These are phyloP conservation scores for Blastosporella zonata DNA, from an alignment of 1,284 basidiomycete genomes.

Conservation along the genomic window DNA sequence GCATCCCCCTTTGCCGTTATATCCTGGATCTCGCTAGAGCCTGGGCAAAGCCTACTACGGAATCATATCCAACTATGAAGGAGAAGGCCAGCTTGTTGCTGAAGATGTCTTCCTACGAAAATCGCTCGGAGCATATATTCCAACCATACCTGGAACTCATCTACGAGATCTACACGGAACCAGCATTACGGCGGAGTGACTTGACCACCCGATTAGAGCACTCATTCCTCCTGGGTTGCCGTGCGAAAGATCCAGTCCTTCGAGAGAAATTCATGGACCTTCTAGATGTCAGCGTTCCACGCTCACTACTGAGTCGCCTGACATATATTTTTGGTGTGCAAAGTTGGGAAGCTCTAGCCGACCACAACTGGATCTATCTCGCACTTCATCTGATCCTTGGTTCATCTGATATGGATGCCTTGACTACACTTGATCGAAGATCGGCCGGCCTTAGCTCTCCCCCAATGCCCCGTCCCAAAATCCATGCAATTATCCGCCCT, in stretches of 20 bases:
- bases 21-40: constrained; percentile 85
- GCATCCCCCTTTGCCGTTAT: constrained; percentile 76
- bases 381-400: constrained; percentile 90
- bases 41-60: constrained; percentile 86
- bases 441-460: constrained; percentile 30
- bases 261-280: constrained; percentile 90
- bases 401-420: constrained; percentile 67
- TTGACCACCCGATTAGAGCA: constrained; percentile 92
- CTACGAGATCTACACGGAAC: constrained; percentile 92
- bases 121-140: constrained; percentile 72
- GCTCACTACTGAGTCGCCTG: constrained; percentile 78
- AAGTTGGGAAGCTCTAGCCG: constrained; percentile 93
- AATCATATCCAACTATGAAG: constrained; percentile 89
- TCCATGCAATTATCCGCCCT: constrained; percentile 67
- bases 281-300: constrained; percentile 86
- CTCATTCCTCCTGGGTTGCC: constrained; percentile 91
- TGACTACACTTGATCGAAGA: constrained; percentile 38
- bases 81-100: constrained; percentile 91
- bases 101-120: constrained; percentile 91
- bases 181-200: constrained; percentile 85
- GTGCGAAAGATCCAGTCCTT: constrained; percentile 77
- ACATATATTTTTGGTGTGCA: constrained; percentile 93
- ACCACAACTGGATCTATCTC: constrained; percentile 94
- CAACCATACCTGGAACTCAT: constrained; percentile 89
- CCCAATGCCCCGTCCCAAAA: constrained; percentile 45